Conservation (phyloP, 2,329 filamentous ascomycete genomes). For the Paecilomyces fulvus region DNA sequence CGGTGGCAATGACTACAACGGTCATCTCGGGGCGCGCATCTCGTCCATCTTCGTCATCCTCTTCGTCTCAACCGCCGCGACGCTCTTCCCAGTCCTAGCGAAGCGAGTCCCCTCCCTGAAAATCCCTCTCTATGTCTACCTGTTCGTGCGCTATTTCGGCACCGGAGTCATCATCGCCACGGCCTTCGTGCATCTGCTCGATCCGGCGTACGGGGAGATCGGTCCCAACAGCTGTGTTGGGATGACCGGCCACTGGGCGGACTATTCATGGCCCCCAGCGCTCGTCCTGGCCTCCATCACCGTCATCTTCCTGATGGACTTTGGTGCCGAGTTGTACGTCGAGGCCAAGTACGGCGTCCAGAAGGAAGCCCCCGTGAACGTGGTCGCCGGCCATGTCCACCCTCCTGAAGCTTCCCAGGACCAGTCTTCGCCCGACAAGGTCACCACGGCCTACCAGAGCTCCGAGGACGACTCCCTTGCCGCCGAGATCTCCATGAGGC, state of each 20-base stretch:
- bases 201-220: constrained; percentile 37
- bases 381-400: constrained; percentile 14
- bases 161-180: constrained; percentile 41
- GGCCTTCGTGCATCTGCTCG: constrained; percentile 41
- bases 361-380: neutral
- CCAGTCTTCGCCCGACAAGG: neutral
- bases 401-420: constrained; percentile 1
- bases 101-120: constrained; percentile 28
- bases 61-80: constrained; percentile 32
- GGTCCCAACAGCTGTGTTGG: constrained; percentile 44
- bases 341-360: constrained; percentile 39
- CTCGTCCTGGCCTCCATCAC: constrained; percentile 42
- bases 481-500: constrained; percentile 23
- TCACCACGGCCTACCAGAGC: neutral
- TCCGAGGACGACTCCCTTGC: constrained; percentile 2
- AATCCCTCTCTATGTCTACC: constrained; percentile 36
- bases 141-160: constrained; percentile 42
- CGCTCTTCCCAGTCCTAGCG: constrained; percentile 41
- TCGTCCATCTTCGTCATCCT: constrained; percentile 39
- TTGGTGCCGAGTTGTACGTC: constrained; percentile 43
- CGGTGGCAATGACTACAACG: constrained; percentile 46
- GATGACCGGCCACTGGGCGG: constrained; percentile 45
- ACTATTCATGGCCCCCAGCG: constrained; percentile 46
- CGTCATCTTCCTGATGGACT: constrained; percentile 45
- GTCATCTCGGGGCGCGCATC: constrained; percentile 36